Evolutionary conservation across 2,329 filamentous ascomycete genomes (phyloP).

Genomic region (Lachnellula subtilissima): DNA sequence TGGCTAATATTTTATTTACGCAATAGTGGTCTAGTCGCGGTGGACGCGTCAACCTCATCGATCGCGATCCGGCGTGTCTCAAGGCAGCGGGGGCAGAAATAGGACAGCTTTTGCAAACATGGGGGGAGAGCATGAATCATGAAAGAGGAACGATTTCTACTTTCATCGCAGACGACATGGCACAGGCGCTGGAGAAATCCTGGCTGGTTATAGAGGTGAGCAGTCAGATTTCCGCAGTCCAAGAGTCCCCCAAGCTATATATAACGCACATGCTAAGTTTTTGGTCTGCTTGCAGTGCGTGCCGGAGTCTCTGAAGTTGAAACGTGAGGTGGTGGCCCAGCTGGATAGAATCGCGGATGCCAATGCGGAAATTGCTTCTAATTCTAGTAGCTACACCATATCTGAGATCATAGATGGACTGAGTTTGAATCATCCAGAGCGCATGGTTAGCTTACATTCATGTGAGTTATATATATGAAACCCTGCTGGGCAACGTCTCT

Average conservation of each 20-base stretch:
- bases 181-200: background rate
- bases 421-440: slow-evolving; percentile 30
- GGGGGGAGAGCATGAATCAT: background rate
- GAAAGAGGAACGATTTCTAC: background rate
- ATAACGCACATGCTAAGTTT: too few relatives aligned
- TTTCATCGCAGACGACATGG: background rate
- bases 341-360: slow-evolving; percentile 35
- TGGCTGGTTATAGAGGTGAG: background rate
- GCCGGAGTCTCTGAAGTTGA: slow-evolving; percentile 38
- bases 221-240: too few relatives aligned
- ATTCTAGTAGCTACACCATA: slow-evolving; percentile 44
- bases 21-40: background rate
- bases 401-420: slow-evolving; percentile 38
- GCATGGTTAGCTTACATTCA: slow-evolving; percentile 40
- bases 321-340: slow-evolving; percentile 35
- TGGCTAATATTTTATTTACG: background rate
- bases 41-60: background rate
- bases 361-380: slow-evolving; percentile 40
- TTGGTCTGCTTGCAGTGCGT: slow-evolving; percentile 18
- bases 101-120: background rate
- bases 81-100: background rate
- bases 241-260: too few relatives aligned
- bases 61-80: background rate
- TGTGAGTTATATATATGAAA: slow-evolving; percentile 29
- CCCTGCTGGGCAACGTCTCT: too few relatives aligned